Base-by-base conservation (phyloP, 2,329 filamentous ascomycete species). In the Pyrenophora graminea region DNA sequence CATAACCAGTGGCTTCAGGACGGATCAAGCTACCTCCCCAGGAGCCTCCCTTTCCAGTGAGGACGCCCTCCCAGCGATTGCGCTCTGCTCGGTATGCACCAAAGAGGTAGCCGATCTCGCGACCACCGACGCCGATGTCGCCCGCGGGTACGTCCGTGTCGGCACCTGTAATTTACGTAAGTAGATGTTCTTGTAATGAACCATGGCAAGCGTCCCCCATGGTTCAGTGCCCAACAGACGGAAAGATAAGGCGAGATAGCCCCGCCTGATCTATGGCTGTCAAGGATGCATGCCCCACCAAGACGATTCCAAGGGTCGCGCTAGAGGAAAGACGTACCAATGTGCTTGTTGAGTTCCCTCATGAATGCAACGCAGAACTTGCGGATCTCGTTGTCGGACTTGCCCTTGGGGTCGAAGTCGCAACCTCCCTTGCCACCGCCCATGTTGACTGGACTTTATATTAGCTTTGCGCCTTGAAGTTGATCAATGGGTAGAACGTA, bases 401-500 rank as follows among this genome's bases (percentile, higher is more conserved):
- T 97, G 81, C 91, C 92, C 85, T 97, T 99, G 76, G 94, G 94
- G 79, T 97, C 91, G 76, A 99, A 97, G 82, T 97, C 94, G 75
- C 93, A 88, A 70, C 94, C 94, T 79, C 94, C 94, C 82, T 97
- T 97, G 72, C 89, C 94, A 80, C 94, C 94, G 62, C 94, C 94
- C 86, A 99, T 97, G 80, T 85, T 90, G 71, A 95, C 86, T 89
- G 48, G 19, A 12, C 6, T 9, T 27, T 36, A 30, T 25, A 27
- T 65, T 55, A 65, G 58, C 25, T 21, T 45, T 7, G 12, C 25
- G 23, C 27, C 17, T 30, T 3, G 9, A 10, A 17, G 7, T 9
- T 13, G 3, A 39, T 10, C 31, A n/a, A 6, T 38, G 13, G 27
- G 21, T 41, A 21, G 17, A 15, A 70, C 89, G 82, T 81, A 92